Evolutionary conservation across 495 filamentous ascomycete genomes (phyloP), one percentile per base, ranked within the genome.

Genomic region (Penicillium diatomitis): DNA sequence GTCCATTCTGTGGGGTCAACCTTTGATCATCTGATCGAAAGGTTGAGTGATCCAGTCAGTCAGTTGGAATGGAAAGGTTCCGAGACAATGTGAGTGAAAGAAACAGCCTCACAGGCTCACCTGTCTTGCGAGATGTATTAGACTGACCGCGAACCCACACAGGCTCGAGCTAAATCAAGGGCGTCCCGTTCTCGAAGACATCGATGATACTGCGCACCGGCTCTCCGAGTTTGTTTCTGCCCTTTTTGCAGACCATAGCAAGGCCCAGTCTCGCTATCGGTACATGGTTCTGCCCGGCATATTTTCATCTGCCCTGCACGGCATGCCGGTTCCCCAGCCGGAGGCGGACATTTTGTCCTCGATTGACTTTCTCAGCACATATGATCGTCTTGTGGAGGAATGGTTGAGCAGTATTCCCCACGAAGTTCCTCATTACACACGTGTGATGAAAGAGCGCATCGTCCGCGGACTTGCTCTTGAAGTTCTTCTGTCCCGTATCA

Each of bases 401-500:
- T 77, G 70, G 70, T 50, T 77, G 8, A 51, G 61, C 4, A 59
- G 47, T 46, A 46, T 76, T 27, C 52, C 71, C 5, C 46, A 51
- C 11, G 48, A 47, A 6, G 62, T 71, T 47, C 68, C 74, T 5
- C 57, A 57, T 2, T 65, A 57, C 8, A 65, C 66, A 12, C 64
- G 74, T 8, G 55, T 72, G 1, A 55, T 58, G 44, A 70, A 74
- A 50, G 74, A 74, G 47, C 71, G 61, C 51, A 46, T 61, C 9
- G 56, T 75, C 30, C 61, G 74, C 42, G 55, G 57, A 3, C 41
- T 77, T 32, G 63, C 68, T 30, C 64, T 61, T 10, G 67, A 74
- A 39, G 49, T 77, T 27, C 52, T 63, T 42, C 49, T 77, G 11
- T 60, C 73, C 36, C 61, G 58, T 6, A 41, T 70, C 5, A 47